These are phyloP conservation scores for Spizellomyces sp. DNA, from an alignment of 192 early-diverging fungal genomes.

Conservation along the genomic window DNA sequence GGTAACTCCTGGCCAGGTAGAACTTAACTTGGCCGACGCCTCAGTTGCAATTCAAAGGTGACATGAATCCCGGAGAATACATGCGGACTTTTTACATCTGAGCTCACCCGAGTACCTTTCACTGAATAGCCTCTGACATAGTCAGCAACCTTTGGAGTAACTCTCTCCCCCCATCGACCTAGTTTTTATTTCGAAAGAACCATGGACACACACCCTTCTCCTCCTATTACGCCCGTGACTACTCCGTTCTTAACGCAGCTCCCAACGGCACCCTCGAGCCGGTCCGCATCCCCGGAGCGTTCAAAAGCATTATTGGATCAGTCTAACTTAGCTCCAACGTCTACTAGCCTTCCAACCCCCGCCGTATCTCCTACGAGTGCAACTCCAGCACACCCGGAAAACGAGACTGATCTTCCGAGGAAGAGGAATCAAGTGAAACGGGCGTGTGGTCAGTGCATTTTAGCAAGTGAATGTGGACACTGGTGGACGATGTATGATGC, in stretches of 20 bases:
- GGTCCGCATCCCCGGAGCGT: background rate
- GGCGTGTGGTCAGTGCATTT: conserved; percentile 69
- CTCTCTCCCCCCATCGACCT: background rate
- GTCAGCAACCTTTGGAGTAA: too few species aligned
- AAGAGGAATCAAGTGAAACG: conserved; percentile 87
- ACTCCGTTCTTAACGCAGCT: background rate
- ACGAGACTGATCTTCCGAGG: background rate
- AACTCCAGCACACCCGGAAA: background rate
- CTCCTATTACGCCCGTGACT: background rate
- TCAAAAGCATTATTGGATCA: background rate
- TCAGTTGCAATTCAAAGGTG: too few species aligned
- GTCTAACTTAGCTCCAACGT: background rate
- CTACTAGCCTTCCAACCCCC: background rate
- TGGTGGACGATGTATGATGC: background rate
- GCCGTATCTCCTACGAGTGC: background rate
- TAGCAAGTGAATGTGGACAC: background rate
- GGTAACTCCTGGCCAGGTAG: too few species aligned
- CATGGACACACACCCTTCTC: background rate
- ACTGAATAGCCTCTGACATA: too few species aligned
- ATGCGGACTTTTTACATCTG: too few species aligned
- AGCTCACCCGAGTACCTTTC: too few species aligned
- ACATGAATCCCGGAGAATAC: too few species aligned
- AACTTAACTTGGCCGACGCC: too few species aligned
- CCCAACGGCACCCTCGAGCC: background rate
- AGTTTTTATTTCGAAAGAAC: background rate